Evolutionary conservation across 2,329 filamentous ascomycete genomes (phyloP).

Genomic region (Pezizomycotina sp.): DNA sequence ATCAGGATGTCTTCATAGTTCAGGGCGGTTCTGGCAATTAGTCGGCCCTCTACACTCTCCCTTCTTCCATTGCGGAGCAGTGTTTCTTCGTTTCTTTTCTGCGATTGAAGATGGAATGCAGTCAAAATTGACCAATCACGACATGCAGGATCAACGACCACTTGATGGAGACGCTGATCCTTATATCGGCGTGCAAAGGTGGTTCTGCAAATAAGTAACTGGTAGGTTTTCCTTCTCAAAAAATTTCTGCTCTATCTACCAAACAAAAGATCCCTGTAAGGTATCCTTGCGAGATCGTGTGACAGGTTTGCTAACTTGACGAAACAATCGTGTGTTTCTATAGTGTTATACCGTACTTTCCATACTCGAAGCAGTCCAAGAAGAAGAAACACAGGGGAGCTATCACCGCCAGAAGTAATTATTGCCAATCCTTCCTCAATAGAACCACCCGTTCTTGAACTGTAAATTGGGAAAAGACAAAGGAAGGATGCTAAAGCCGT

Average conservation of each 20-base stretch:
- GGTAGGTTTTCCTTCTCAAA: slow-evolving; percentile 45
- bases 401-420: slow-evolving; percentile 64
- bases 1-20: slow-evolving; percentile 97
- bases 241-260: no score
- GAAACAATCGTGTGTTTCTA: no score
- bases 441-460: background rate
- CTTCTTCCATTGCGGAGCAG: slow-evolving; percentile 14
- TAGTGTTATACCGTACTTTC: slow-evolving; percentile 84
- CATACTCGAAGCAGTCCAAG: slow-evolving; percentile 98
- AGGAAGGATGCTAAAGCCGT: background rate
- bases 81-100: slow-evolving; percentile 5
- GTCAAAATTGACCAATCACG: no score
- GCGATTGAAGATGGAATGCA: slow-evolving; percentile 17
- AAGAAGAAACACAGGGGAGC: slow-evolving; percentile 95
- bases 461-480: background rate
- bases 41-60: slow-evolving; percentile 16
- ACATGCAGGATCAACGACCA: slow-evolving; percentile 69
- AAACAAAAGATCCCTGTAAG: no score
- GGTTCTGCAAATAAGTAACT: slow-evolving; percentile 89
- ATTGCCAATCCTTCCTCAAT: no score
- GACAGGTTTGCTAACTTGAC: no score
- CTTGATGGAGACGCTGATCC: slow-evolving; percentile 97
- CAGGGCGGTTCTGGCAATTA: slow-evolving; percentile 77
- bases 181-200: slow-evolving; percentile 97
- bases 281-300: background rate